Percentiles rank a stretch among this genome's conserved stretches.
These are phyloP conservation scores for Fraxinus ornus DNA, from an alignment of 305 asterid genomes.

Conservation along the genomic window DNA sequence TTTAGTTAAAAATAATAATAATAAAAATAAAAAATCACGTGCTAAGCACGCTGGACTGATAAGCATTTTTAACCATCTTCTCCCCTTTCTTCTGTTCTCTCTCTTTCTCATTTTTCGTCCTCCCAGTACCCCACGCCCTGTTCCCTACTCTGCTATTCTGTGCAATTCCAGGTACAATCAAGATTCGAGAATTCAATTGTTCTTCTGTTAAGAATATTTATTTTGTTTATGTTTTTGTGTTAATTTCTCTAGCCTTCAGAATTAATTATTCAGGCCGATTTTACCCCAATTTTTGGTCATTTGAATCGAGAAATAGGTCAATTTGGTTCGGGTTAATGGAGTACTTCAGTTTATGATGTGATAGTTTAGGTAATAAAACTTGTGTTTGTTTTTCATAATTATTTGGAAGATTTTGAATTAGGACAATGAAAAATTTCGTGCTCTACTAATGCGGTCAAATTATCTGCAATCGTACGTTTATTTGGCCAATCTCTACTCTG, in stretches of 20 bases:
- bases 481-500: not conserved
- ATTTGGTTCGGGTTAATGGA: not conserved
- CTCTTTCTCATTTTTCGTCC: not conserved
- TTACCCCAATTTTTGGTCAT: not conserved
- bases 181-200: not conserved
- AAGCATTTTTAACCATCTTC: not conserved
- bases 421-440: not conserved
- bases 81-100: not conserved
- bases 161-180: constrained; percentile 17
- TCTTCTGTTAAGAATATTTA: not conserved
- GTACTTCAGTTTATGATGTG: not conserved
- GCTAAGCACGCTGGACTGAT: not conserved
- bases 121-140: not conserved
- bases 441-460: not conserved
- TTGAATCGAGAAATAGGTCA: not conserved
- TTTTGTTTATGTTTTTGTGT: not conserved
- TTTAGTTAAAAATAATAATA: not conserved
- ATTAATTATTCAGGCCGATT: not conserved
- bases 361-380: not conserved
- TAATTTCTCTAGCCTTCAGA: not conserved
- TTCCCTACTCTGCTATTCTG: constrained; percentile 18
- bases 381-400: not conserved
- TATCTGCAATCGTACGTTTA: not conserved
- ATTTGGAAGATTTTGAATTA: not conserved
- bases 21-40: not conserved